Evolutionary conservation across 345 rosid species (phyloP), one percentile per base, ranked within the genome.

Genomic region (Trapa bicornis): DNA sequence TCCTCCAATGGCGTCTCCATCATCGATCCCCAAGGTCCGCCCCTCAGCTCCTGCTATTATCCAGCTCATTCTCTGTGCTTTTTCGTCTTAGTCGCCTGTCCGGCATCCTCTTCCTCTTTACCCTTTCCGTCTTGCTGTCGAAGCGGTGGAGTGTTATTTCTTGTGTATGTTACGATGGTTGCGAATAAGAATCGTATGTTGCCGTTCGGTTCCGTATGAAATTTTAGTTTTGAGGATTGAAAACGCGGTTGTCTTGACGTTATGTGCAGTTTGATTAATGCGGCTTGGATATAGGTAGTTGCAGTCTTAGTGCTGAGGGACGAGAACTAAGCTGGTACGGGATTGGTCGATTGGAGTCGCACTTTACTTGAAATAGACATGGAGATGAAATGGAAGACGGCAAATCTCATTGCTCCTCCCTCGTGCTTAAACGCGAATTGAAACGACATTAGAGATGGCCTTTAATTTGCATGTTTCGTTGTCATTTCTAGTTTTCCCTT

Each of bases 1-100:
- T 58, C 38, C 63, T 58, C 63, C 37, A 35, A 58, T 58, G 63
- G 63, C 63, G 63, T 58, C 63, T 58, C 63, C 63, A 35, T 58
- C 63, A 58, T 58, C 63, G 33, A 5, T 58, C 63, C 38, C 38
- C 63, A 6, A 32, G 37, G 63, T 58, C 15, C 63, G 48, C 15
- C 37, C 36, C 10, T 22, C 33, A 54, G 33, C 60, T 54, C 60
- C 33, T n/a, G 16, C 16, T 29, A 3, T 15, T 17, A 7, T 50
- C 56, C 3, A 15, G 22, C 6, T 50, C 56, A 5, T 50, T 15
- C 12, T 50, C 54, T 14, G 17, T 5, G n/a, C 54, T 16, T 14
- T 50, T 22, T 50, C 10, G n/a, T 17, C 22, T 50, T 14, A 16
- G 22, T 50, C 54, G 4, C 43, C 7, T 41, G 43, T 4, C 48